These are phyloP conservation scores for Herpotrichia juniperi DNA, from an alignment of 2,329 filamentous ascomycete genomes.

Conservation along the genomic window DNA sequence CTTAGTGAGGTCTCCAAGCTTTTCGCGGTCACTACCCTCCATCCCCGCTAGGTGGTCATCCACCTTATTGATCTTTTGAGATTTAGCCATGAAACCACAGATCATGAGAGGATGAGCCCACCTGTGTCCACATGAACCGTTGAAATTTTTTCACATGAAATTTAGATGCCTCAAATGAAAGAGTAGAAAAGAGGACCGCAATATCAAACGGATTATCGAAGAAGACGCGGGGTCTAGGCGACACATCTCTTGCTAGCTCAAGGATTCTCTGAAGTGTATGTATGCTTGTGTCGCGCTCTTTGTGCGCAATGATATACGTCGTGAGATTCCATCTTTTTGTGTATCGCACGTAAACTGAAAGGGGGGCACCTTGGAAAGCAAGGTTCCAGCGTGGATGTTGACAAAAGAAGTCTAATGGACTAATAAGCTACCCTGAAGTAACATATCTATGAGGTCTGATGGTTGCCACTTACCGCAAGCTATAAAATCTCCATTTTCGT, in stretches of 20 bases:
- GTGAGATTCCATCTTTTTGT: constrained; percentile 15
- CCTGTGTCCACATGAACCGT: constrained; percentile 13
- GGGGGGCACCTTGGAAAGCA: constrained; percentile 18
- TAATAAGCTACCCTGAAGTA: too few species aligned
- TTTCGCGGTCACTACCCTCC: constrained; percentile 21
- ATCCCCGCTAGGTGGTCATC: constrained; percentile 21
- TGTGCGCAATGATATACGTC: constrained; percentile 16
- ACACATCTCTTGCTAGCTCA: not conserved
- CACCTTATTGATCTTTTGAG: constrained; percentile 12
- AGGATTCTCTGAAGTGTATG: constrained; percentile 9
- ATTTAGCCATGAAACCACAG: not conserved
- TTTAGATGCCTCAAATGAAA: constrained; percentile 20
- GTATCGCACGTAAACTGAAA: constrained; percentile 20
- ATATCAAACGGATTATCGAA: constrained; percentile 18
- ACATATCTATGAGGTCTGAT: not conserved
- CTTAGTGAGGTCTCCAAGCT: constrained; percentile 25
- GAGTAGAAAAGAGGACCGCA: constrained; percentile 12
- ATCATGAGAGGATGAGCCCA: not conserved
- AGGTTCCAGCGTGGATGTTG: constrained; percentile 23
- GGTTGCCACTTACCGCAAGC: constrained; percentile 4
- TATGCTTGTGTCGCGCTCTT: constrained; percentile 11
- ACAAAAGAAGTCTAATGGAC: constrained; percentile 20
- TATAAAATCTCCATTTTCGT: not conserved
- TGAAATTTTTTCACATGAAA: constrained; percentile 16
- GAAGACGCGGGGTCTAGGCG: constrained; percentile 6